Evolutionary conservation across 2,329 filamentous ascomycete genomes (phyloP).

Genomic region (Fusarium floridanum): DNA sequence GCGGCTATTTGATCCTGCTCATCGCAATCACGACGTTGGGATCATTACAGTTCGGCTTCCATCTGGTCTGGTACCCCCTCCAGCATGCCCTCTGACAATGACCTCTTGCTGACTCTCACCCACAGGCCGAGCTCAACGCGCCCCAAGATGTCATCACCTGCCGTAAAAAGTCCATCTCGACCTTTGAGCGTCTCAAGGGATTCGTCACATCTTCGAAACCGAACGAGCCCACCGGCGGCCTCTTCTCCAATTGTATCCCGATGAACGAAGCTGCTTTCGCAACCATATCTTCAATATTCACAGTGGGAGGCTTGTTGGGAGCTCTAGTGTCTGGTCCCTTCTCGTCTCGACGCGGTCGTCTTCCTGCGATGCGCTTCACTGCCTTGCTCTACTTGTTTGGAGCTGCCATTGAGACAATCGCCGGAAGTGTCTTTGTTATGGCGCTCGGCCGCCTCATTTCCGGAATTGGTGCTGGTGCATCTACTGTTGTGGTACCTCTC

Average conservation of each 20-base stretch:
- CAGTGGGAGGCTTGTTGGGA: conserved; percentile 86
- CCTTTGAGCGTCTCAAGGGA: conserved; percentile 44
- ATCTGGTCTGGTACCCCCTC: no score
- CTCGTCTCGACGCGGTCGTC: conserved; percentile 81
- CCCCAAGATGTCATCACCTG: conserved; percentile 95
- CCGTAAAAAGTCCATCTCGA: conserved; percentile 65
- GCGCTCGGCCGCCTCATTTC: conserved; percentile 81
- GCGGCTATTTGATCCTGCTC: conserved; percentile 82
- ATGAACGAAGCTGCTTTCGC: conserved; percentile 89
- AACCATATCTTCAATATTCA: conserved; percentile 90
- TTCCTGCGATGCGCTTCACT: conserved; percentile 81
- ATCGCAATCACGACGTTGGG: conserved; percentile 84
- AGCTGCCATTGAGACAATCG: conserved; percentile 79
- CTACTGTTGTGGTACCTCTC: conserved; percentile 92
- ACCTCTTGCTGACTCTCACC: conserved; percentile 16
- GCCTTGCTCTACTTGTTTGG: conserved; percentile 82
- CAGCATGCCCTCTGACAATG: no score
- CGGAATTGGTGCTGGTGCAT: conserved; percentile 86
- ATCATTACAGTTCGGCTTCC: conserved; percentile 93
- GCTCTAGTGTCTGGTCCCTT: conserved; percentile 84
- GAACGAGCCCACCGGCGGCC: conserved; percentile 44
- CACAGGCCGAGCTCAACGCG: conserved; percentile 88
- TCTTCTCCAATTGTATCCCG: conserved; percentile 82
- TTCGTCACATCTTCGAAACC: conserved; percentile 47
- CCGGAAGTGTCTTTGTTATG: conserved; percentile 75